Evolutionary conservation across 257 asterid genomes (phyloP).

Genomic region (Scutellaria baicalensis): DNA sequence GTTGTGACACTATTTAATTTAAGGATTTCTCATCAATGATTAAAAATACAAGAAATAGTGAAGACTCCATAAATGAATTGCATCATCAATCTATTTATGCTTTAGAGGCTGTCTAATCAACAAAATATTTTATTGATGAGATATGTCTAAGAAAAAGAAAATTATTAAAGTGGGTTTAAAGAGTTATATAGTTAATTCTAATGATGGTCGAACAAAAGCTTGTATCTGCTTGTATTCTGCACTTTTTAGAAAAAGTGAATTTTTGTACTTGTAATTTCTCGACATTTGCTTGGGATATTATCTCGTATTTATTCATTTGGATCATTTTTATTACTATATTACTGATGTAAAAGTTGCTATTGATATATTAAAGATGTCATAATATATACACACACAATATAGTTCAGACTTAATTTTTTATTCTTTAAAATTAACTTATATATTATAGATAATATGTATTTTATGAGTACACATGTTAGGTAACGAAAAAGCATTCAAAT

Average conservation of each 20-base stretch:
- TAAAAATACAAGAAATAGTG: no score
- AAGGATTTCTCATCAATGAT: neutral
- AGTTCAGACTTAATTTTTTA: no score
- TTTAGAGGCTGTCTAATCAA: conserved; percentile 9
- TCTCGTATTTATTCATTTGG: neutral
- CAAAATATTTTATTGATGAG: no score
- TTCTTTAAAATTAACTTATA: no score
- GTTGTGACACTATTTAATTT: neutral
- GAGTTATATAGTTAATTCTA: neutral
- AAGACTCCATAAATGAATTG: no score
- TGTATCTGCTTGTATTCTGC: neutral
- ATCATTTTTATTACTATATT: neutral
- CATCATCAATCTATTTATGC: neutral
- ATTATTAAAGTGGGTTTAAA: conserved; percentile 4
- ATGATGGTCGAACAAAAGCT: conserved; percentile 20
- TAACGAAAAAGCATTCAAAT: no score
- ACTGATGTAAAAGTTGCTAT: no score
- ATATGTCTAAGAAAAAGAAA: neutral
- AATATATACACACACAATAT: no score
- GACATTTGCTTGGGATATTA: neutral
- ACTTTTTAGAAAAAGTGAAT: neutral
- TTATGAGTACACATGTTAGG: no score
- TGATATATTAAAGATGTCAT: no score
- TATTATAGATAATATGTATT: no score
- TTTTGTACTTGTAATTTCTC: neutral